Evolutionary conservation across 257 asterid genomes (phyloP), one percentile per base, ranked within the genome.

Genomic region (Henckelia pumila): DNA sequence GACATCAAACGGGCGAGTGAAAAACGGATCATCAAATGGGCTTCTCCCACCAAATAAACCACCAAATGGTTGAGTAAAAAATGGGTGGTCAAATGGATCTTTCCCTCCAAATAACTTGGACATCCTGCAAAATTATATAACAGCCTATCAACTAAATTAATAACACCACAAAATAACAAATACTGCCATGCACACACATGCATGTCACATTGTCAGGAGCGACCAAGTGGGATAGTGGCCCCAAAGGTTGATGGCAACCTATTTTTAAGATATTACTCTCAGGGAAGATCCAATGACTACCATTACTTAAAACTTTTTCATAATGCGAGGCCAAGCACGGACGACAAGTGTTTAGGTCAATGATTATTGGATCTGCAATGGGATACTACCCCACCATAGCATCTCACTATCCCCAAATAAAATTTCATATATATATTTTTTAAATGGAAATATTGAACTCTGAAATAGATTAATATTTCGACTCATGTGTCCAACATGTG

Each of bases 11-110:
- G 75, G 66, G 50, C 33, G 32, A 25, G 78, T 32, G 59, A 75
- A 82, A 71, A 84, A 84, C 0, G 84, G 84, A 70, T 75, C 86
- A 40, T 72, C 82, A 71, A 78, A 80, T 2, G 79, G 87, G 59
- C 76, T 70, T 28, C 57, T 79, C 73, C 77, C 85, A 66, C 82
- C 80, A 73, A 83, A 83, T 63, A 89, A 86, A 71, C 77, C 85
- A 66, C 82, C 80, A 73, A 83, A 83, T 63, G 91, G 87, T 28
- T 75, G 86, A 56, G 85, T 81, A 68, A 86, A 88, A 53, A 91
- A 88, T 0, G 96, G 96, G 62, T 88, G 84, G 68, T 91, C 94
- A 69, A 91, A 88, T 6, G 94, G 94, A 74, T 73, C 76, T 35
- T 85, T 85, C 63, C 96, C 95, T 63, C 96, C 96, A 83, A 88